Evolutionary conservation across 495 filamentous ascomycete species (phyloP).

Genomic region (Penicillium ucsense): DNA sequence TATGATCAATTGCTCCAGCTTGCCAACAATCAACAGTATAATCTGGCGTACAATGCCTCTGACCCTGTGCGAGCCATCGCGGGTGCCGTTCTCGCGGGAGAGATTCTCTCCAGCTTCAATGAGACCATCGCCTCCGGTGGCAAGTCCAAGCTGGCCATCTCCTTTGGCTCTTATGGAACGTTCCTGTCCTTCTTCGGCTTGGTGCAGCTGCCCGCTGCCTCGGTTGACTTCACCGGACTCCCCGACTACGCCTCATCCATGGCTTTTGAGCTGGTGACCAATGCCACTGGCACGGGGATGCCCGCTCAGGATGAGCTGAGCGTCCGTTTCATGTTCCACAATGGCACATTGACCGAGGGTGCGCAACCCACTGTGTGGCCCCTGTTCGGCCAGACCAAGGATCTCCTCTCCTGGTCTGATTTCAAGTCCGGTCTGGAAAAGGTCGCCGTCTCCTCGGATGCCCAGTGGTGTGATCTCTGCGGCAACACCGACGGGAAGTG

Average conservation of each 20-base stretch:
- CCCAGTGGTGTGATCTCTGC: conserved; percentile 38
- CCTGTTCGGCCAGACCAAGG: conserved; percentile 28
- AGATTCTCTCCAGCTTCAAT: conserved; percentile 36
- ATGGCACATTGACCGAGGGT: conserved; percentile 34
- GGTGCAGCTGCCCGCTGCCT: conserved; percentile 26
- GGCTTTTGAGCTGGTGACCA: conserved; percentile 41
- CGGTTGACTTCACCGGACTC: conserved; percentile 35
- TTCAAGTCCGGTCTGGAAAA: conserved; percentile 29
- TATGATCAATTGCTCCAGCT: conserved; percentile 33
- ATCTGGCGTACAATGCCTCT: conserved; percentile 42
- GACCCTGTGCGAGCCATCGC: conserved; percentile 39
- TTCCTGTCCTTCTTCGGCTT: conserved; percentile 43
- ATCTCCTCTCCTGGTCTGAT: conserved; percentile 28
- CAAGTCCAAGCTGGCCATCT: conserved; percentile 27
- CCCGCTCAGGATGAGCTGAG: conserved; percentile 21
- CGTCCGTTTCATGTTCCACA: conserved; percentile 45
- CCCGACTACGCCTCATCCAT: conserved; percentile 44
- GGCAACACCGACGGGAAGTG: conserved; percentile 33
- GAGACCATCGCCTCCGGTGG: conserved; percentile 28
- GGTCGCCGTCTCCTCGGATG: conserved; percentile 26
- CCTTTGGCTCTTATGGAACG: conserved; percentile 40
- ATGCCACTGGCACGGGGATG: conserved; percentile 26
- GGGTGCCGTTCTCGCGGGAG: conserved; percentile 35
- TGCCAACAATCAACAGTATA: conserved; percentile 42
- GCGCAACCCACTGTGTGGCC: conserved; percentile 25